Evolutionary conservation across 768 basidiomycete genomes (phyloP), one percentile per base, ranked within the genome.

Genomic region (Lactarius pseudohatsudake): DNA sequence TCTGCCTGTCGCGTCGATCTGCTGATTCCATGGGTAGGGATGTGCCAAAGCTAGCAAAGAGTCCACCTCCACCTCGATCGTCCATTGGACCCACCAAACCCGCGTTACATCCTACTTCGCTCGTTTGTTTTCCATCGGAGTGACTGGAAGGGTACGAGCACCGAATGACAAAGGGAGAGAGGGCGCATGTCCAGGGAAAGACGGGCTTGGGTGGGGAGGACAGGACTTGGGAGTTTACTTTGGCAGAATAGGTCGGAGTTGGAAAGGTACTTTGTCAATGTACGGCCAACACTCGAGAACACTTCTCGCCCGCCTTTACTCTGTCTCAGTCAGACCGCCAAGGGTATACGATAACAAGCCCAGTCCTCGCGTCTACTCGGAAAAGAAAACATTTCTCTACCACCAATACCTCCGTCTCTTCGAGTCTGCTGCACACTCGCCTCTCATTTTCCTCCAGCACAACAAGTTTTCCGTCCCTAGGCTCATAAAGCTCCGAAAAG

Each of bases 121-220:
- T 96, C 94, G 0, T 98, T 96, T 75, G 79, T 75, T 20, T 98
- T 98, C 74, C 79, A 86, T 50, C 81, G 91, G 50, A 75, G 75
- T 11, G 69, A 79, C 0, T 98, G 94, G 86, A 85, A 83, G 57
- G 92, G 1, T 98, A 98, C 72, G 89, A 89, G 71, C 96, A 98
- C 75, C 81, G 92, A n/a, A 90, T 96, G 87, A 97, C 96, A 3
- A 90, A 94, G 73, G 96, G 96, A 6, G 92, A 85, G 79, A 81
- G 85, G 74, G 91, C 75, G 0, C 84, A 84, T 73, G 88, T 85
- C 34, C 83, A 79, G 47, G 85, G 84, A 32, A 88, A 76, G 78
- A 91, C 85, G 15, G 90, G 86, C 43, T 86, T 85, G 73, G 89
- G 85, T 10, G 91, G 86, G 57, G 91, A 88, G 71, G 90, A 94